Evolutionary conservation across 2,329 filamentous ascomycete species (phyloP), one percentile per base, ranked within the genome.

Genomic region (Beauveria rudraprayagi): DNA sequence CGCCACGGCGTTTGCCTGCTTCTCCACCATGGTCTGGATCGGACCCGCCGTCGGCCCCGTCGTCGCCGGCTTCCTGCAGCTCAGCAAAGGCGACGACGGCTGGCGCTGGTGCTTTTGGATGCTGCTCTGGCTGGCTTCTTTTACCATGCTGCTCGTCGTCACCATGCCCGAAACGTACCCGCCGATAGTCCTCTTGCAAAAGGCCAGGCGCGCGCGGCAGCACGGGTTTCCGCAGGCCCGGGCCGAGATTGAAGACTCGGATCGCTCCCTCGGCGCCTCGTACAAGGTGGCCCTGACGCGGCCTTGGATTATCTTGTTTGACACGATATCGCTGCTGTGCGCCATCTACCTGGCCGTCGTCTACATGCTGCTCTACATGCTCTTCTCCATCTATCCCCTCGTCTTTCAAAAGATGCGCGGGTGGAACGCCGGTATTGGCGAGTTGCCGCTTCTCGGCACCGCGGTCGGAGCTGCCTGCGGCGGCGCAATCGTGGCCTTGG

Each of bases 141-240:
- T 67, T 6, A 75, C 76, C 0, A 69, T 68, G 3, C 1, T 78
- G 7, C 60, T 83, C 3, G 80, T 85, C 77, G 74, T 85, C 57
- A 81, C 81, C 0, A 80, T 86, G 8, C 84, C 83, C 1, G 83
- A 86, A 66, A 86, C 84, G 0, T 78, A 79, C 41, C 76, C 75
- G 0, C 77, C 76, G 0, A 77, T 73, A 4, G 74, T 87, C 5
- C 72, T 87, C 26, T 69, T 75, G 1, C 75, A 79, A 63, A 84
- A 84, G 65, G 84, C 84, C 1, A 70, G 70, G 51, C 76, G 83
- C 5, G 77, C 87, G 37, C 73, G 80, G 5, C 69, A 70, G 10
- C 69, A 77, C 11, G 75, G 78, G 37, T 80, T 84, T 64, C 66
- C 34, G 34, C 11, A 80, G 30, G 75, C 83, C 11, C 76, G 77